Conservation (phyloP, 2,329 filamentous ascomycete species). For the Diaporthe sp. region DNA sequence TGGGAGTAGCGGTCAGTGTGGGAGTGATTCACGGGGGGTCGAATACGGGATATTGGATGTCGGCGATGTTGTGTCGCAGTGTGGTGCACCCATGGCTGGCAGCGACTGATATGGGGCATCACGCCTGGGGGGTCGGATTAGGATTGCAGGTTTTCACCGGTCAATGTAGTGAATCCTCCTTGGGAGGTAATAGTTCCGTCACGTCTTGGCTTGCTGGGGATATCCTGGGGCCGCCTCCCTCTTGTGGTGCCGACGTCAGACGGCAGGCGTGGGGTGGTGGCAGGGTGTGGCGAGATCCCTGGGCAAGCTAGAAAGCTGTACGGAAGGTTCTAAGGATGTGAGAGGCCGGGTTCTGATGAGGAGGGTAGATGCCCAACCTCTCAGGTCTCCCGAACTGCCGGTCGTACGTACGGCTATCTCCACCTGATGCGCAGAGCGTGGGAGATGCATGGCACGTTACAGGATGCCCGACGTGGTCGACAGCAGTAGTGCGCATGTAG, state of each 20-base stretch:
- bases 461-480: not conserved
- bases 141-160: constrained; percentile 10
- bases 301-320: not conserved
- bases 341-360: not conserved
- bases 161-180: constrained; percentile 5
- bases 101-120: not conserved
- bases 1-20: not conserved
- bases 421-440: not conserved
- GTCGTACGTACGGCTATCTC: constrained; percentile 5
- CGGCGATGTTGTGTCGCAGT: not conserved
- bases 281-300: not conserved
- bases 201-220: not conserved
- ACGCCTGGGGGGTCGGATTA: constrained; percentile 13
- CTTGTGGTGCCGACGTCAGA: constrained; percentile 17
- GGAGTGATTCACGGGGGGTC: not conserved
- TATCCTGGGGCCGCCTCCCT: not conserved
- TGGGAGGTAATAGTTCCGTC: constrained; percentile 7
- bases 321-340: not conserved
- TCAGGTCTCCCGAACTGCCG: not conserved
- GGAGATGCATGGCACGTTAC: constrained; percentile 16
- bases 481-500: constrained; percentile 9
- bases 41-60: not conserved
- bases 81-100: not conserved
- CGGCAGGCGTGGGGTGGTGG: constrained; percentile 1
- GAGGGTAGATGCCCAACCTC: not conserved